Evolutionary conservation across 179 eudicot genomes (phyloP), one percentile per base, ranked within the genome.

Genomic region (Actinidia arguta): DNA sequence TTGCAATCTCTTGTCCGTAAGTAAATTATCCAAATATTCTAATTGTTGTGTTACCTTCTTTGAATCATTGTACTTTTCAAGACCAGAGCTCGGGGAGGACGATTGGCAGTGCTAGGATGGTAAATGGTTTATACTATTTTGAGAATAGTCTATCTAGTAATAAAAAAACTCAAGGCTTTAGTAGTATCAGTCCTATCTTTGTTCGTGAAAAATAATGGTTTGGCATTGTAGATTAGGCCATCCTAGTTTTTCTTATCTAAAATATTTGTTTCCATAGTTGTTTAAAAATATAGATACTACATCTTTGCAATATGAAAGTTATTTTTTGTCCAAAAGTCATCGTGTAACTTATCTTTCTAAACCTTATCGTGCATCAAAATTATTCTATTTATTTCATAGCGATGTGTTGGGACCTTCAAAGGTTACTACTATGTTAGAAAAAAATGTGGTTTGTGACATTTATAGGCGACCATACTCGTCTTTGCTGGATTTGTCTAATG

Each of bases 251-350:
- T n/a, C n/a, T n/a, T n/a, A n/a, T n/a, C n/a, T n/a, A n/a, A n/a
- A n/a, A n/a, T n/a, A n/a, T n/a, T n/a, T n/a, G n/a, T n/a, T n/a
- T n/a, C n/a, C n/a, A n/a, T n/a, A n/a, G n/a, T n/a, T 31, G 36
- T 31, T 31, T 31, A 31, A 31, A 31, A 31, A 31, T 31, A 31
- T 31, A 31, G 36, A 31, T 2, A 0, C 36, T 31, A 2, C 36
- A 31, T 31, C 36, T 68, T 68, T 68, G n/a, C 73, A 68, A 16
- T 36, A 22, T 68, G 73, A 68, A 68, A 68, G 22, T 42, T 68
- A 18, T 1, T 14, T 36, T 42, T 68, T 36, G 1, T 4, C 48
- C 6, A 68, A 68, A 68, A 68, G 22, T 12, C 48, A 68, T 39
- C 10, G 48, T 36, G 17, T 50, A 13, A 12, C 48, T 14, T 68